Evolutionary conservation across 805 yeast species (phyloP).

Genomic region (Vanderwaltozyma yarrowii): DNA sequence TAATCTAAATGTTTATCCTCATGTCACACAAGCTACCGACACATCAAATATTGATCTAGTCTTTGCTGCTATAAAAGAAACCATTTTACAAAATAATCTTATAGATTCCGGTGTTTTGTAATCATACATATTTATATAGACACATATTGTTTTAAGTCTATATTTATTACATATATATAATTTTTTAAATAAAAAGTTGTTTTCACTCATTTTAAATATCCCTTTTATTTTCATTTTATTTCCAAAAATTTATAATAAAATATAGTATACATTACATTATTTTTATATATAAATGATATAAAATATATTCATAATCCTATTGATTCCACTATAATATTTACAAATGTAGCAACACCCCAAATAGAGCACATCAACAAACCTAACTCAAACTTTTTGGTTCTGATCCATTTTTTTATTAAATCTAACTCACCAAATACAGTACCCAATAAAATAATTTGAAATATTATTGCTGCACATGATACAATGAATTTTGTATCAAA

Average conservation of each 20-base stretch:
- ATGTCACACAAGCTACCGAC: slow-evolving; percentile 90
- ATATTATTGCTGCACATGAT: slow-evolving; percentile 17
- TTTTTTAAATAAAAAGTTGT: too few relatives aligned
- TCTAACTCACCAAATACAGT: slow-evolving; percentile 13
- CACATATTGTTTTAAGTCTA: too few relatives aligned
- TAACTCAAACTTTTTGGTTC: slow-evolving; percentile 9
- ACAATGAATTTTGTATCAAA: slow-evolving; percentile 15
- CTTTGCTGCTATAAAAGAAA: slow-evolving; percentile 74
- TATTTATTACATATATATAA: too few relatives aligned
- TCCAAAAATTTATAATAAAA: too few relatives aligned
- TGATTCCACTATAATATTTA: slow-evolving; percentile 18
- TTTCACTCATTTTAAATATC: too few relatives aligned
- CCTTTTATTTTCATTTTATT: too few relatives aligned
- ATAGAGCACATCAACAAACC: slow-evolving; percentile 20
- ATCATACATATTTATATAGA: too few relatives aligned
- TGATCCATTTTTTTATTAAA: slow-evolving; percentile 5
- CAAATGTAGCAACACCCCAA: slow-evolving; percentile 21
- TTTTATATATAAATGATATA: too few relatives aligned
- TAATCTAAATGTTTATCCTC: slow-evolving; percentile 75
- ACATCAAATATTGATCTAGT: slow-evolving; percentile 81
- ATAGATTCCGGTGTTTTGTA: slow-evolving; percentile 65
- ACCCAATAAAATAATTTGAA: slow-evolving; percentile 14
- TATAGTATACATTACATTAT: too few relatives aligned
- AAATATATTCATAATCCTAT: too few relatives aligned
- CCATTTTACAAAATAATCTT: slow-evolving; percentile 64